Percentiles rank a stretch among this genome's conserved stretches.
phyloP scores from a whole-genome alignment of 129 eudicot genomes.

The Pittosporum tobira region DNA sequence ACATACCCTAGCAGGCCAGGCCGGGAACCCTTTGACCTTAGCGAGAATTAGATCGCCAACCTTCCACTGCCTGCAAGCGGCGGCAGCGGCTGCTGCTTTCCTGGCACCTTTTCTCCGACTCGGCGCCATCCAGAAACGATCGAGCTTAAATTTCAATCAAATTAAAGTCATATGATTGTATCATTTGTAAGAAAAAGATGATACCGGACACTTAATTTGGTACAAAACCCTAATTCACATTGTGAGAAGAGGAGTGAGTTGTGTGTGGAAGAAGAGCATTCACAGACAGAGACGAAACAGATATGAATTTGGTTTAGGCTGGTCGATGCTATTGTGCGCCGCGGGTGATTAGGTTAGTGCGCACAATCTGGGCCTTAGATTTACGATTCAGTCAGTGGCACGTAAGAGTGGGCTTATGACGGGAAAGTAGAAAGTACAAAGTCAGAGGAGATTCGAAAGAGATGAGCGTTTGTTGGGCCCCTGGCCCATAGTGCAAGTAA shows the following conservation, averaged over 20 bases:
- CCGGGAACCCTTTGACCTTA: conserved; percentile 91
- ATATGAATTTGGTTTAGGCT: conserved; percentile 34
- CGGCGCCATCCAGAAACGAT: conserved; percentile 58
- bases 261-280: conserved; percentile 15
- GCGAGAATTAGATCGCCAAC: conserved; percentile 97
- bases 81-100: conserved; percentile 75
- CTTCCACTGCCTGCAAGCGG: conserved; percentile 82
- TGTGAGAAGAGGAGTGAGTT: conserved; percentile 2
- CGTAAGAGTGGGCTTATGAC: neutral
- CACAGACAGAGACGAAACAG: conserved; percentile 12
- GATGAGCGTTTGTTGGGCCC: neutral
- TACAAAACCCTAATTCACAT: conserved; percentile 23
- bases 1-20: conserved; percentile 98
- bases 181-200: neutral
- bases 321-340: conserved; percentile 18
- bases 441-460: neutral
- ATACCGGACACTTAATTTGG: neutral
- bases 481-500: neutral
- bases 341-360: conserved; percentile 9
- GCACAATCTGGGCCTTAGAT: conserved; percentile 1
- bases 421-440: neutral
- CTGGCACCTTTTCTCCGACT: conserved; percentile 66
- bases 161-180: conserved; percentile 7
- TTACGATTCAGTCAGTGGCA: neutral
- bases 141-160: conserved; percentile 13